Evolutionary conservation across 106 monocot species (phyloP).

Genomic region (Allium sativum): DNA sequence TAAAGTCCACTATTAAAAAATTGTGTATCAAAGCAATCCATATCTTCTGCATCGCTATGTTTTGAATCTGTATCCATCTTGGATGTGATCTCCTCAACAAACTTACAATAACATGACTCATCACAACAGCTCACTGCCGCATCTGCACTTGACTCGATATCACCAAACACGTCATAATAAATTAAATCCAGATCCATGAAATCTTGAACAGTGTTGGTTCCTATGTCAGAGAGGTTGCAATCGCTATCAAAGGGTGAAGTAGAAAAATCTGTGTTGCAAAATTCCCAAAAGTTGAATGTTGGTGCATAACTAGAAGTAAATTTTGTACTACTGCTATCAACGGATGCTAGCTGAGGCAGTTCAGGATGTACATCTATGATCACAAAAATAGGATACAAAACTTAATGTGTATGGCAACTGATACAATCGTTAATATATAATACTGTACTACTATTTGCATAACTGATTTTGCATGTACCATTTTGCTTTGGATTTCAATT

Average conservation of each 20-base stretch:
- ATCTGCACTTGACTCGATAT: slow-evolving; percentile 19
- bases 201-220: slow-evolving; percentile 12
- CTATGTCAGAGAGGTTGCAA: slow-evolving; percentile 34
- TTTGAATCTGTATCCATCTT: slow-evolving; percentile 23
- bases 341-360: slow-evolving; percentile 11
- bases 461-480: neutral
- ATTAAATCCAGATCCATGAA: slow-evolving; percentile 22
- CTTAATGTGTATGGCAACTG: neutral
- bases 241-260: slow-evolving; percentile 30
- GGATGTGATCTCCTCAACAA: slow-evolving; percentile 34
- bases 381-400: neutral
- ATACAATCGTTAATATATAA: neutral
- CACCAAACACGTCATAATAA: slow-evolving; percentile 24
- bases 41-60: slow-evolving; percentile 17
- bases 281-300: slow-evolving; percentile 30
- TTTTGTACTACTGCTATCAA: slow-evolving; percentile 45
- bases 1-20: slow-evolving; percentile 38
- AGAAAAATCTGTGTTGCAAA: slow-evolving; percentile 31
- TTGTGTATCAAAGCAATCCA: slow-evolving; percentile 39
- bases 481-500: neutral
- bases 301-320: slow-evolving; percentile 25
- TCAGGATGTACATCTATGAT: slow-evolving; percentile 10
- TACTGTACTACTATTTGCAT: neutral
- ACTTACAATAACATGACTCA: slow-evolving; percentile 34
- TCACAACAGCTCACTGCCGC: slow-evolving; percentile 21